Conservation (phyloP, 2,329 filamentous ascomycete species). For the Helminthosporium solani region DNA sequence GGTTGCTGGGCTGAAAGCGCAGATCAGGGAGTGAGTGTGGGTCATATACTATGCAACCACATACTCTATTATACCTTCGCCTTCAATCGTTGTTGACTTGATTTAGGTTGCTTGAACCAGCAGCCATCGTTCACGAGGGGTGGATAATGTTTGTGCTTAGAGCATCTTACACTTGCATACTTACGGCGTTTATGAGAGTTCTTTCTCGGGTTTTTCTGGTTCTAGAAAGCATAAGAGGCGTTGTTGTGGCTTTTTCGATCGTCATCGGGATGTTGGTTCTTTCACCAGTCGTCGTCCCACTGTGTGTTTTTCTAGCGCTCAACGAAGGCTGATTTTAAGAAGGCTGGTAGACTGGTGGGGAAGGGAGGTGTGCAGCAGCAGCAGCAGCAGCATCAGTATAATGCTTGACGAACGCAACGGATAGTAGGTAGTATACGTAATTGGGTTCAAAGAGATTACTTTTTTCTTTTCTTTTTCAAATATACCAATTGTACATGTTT, state of each 20-base stretch:
- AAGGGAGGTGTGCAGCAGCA: neutral
- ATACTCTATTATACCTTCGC: neutral
- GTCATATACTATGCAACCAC: neutral
- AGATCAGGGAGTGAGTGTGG: constrained; percentile 45
- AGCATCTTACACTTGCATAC: constrained; percentile 10
- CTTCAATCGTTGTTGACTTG: constrained; percentile 2
- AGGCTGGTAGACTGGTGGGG: neutral
- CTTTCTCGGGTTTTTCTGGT: constrained; percentile 3
- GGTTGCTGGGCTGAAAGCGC: constrained; percentile 64
- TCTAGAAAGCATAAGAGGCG: constrained; percentile 2
- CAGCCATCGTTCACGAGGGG: neutral
- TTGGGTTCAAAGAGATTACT: neutral
- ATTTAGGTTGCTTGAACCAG: neutral
- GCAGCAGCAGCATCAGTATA: neutral
- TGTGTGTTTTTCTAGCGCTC: neutral
- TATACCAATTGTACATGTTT: neutral
- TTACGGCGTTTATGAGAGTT: constrained; percentile 15
- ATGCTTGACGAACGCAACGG: neutral
- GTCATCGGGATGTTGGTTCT: constrained; percentile 9
- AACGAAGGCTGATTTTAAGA: neutral
- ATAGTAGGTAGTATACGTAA: neutral
- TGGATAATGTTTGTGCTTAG: neutral
- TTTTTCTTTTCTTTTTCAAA: neutral
- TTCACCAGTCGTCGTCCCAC: neutral
- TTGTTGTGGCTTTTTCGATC: constrained; percentile 12